Evolutionary conservation across 2,329 filamentous ascomycete species (phyloP), one percentile per base, ranked within the genome.

Genomic region (Scytalidium sp.): DNA sequence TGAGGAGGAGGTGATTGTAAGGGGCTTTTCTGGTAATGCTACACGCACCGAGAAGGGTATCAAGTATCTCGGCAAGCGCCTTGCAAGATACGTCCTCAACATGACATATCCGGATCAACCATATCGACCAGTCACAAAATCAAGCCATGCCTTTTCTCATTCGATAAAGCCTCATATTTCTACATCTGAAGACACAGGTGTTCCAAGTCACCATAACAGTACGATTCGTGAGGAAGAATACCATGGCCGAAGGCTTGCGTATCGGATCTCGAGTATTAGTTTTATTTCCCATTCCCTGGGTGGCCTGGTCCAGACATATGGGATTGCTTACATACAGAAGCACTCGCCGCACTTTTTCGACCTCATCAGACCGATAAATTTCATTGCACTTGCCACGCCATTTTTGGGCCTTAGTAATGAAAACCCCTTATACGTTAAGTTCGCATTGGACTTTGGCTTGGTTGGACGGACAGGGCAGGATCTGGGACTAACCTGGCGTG

Each of bases 381-480:
- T 97, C 63, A 87, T 97, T 56, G 79, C 88, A 22, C 73, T 97
- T 58, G 92, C 93, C 15, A 87, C 92, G 1, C 93, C 93, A 0
- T 90, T 97, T 57, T 73, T 97, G 1, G 93, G 93, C 0, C 74
- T 97, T 32, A 97, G 93, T 68, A 97, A 99, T 65, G 94, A 99
- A 65, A 99, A 99, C 60, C 94, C 94, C 0, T 78, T 97, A 50
- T 99, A 99, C 66, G 89, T 99, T 68, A 96, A 92, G 62, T 97
- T 99, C 67, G 94, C 94, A 0, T 75, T 99, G 3, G 94, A 99
- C 66, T 96, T 97, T 70, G 94, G 94, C 0, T 78, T 99, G 1
- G 93, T 99, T 13, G 94, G 94, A n/a, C 82, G 93, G 47, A 97
- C 94, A 2, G 94, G 94, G 7, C 90, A 97, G 67, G 94, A 99